phyloP scores from a whole-genome alignment of 2,329 filamentous ascomycete species.

The Pleurostoma richardsiae region DNA sequence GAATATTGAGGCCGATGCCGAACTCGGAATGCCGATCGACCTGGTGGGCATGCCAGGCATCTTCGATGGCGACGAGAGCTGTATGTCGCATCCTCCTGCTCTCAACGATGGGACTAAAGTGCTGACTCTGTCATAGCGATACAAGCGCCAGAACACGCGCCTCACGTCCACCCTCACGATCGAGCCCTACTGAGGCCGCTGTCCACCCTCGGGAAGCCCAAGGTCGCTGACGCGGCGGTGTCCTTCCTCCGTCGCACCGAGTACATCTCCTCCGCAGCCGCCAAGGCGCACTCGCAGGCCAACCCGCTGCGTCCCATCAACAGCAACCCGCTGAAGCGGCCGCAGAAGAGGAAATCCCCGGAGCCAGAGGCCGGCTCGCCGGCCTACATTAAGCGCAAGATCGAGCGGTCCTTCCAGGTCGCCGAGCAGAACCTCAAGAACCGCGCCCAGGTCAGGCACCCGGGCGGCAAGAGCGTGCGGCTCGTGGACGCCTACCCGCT shows the following conservation, averaged over 20 bases:
- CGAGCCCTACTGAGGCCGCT: constrained; percentile 78
- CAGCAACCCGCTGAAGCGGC: constrained; percentile 24
- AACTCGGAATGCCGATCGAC: constrained; percentile 96
- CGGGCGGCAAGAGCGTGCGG: constrained; percentile 45
- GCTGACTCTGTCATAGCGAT: constrained; percentile 55
- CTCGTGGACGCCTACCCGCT: constrained; percentile 57
- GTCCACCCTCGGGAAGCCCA: constrained; percentile 78
- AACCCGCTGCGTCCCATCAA: constrained; percentile 20
- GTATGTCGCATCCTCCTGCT: constrained; percentile 44
- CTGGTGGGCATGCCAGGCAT: constrained; percentile 91
- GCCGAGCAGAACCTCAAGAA: constrained; percentile 51
- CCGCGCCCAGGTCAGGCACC: constrained; percentile 49
- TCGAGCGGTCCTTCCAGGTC: constrained; percentile 54
- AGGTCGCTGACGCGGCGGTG: constrained; percentile 69
- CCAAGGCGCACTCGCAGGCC: constrained; percentile 46
- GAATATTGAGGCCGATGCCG: constrained; percentile 95
- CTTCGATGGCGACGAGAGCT: constrained; percentile 91
- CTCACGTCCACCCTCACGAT: constrained; percentile 76
- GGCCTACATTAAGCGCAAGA: constrained; percentile 64
- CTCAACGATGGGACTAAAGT: neutral
- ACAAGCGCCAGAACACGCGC: constrained; percentile 67
- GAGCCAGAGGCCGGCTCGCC: constrained; percentile 56
- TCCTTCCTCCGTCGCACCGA: constrained; percentile 95
- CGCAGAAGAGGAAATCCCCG: constrained; percentile 47
- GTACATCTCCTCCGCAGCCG: constrained; percentile 69